phyloP scores from a whole-genome alignment of 768 basidiomycete species.

The Rubroboletus pulcherrimus region DNA sequence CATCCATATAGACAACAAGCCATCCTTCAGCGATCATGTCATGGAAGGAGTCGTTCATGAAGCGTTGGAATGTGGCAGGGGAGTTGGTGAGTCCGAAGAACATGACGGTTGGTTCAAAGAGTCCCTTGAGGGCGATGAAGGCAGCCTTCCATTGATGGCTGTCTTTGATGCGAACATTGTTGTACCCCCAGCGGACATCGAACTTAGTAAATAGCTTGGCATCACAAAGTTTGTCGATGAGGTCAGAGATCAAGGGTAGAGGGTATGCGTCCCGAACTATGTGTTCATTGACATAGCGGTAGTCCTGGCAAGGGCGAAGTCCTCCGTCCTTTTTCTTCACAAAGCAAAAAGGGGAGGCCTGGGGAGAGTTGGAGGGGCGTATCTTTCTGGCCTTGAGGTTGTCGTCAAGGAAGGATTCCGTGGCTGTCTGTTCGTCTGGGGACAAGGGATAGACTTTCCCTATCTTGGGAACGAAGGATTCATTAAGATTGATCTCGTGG shows the following conservation, averaged over 20 bases:
- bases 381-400: not conserved
- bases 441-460: not conserved
- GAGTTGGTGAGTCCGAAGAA: not conserved
- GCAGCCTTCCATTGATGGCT: not conserved
- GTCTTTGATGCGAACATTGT: not conserved
- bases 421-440: not conserved
- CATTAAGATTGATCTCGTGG: not conserved
- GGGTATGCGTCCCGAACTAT: not conserved
- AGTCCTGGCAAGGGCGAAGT: too few species aligned
- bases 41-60: not conserved
- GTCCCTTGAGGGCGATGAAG: not conserved
- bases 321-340: not conserved
- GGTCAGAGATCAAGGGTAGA: not conserved
- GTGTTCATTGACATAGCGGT: not conserved
- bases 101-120: not conserved
- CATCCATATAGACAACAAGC: not conserved
- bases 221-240: not conserved
- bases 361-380: not conserved
- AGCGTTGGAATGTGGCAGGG: not conserved
- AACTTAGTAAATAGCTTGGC: too few species aligned
- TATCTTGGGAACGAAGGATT: not conserved
- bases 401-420: not conserved
- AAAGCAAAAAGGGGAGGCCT: not conserved
- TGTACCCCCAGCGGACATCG: not conserved
- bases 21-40: not conserved